Percentiles rank a stretch among this genome's conserved stretches.
Conservation (phyloP, 2,329 filamentous ascomycete species). For the Sarocladium brachiariae region DNA sequence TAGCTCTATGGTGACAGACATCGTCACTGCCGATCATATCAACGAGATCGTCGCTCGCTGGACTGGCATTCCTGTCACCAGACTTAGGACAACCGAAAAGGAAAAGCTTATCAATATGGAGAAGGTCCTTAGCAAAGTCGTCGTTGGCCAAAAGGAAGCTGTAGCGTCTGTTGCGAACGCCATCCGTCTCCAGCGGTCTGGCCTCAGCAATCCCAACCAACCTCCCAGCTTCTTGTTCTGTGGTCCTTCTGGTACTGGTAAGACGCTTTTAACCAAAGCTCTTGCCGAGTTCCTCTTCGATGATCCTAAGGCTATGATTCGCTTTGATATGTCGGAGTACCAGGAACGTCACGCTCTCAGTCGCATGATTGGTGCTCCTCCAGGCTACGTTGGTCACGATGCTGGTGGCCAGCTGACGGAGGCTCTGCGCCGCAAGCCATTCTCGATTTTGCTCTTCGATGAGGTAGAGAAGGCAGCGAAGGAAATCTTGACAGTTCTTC, state of each 20-base stretch:
- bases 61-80: constrained; percentile 97
- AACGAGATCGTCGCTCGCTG: constrained; percentile 96
- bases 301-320: constrained; percentile 94
- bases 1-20: constrained; percentile 77
- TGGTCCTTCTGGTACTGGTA: constrained; percentile 95
- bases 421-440: constrained; percentile 84
- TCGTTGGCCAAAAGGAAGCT: constrained; percentile 91
- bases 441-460: constrained; percentile 96
- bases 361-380: constrained; percentile 95
- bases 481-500: constrained; percentile 88
- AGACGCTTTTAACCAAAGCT: constrained; percentile 94
- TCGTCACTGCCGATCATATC: constrained; percentile 95
- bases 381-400: constrained; percentile 95
- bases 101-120: constrained; percentile 99
- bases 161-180: constrained; percentile 91
- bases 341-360: constrained; percentile 94
- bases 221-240: constrained; percentile 98
- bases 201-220: constrained; percentile 90
- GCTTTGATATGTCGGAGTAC: constrained; percentile 99
- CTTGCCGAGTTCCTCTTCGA: constrained; percentile 98
- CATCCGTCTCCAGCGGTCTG: constrained; percentile 90
- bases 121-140: constrained; percentile 70
- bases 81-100: constrained; percentile 91
- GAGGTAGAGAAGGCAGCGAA: constrained; percentile 99
- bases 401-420: constrained; percentile 94